Percentiles rank a stretch among this genome's conserved stretches.
Conservation (phyloP, 192 early-diverging fungal species). For the Chytriomyces confervae region DNA sequence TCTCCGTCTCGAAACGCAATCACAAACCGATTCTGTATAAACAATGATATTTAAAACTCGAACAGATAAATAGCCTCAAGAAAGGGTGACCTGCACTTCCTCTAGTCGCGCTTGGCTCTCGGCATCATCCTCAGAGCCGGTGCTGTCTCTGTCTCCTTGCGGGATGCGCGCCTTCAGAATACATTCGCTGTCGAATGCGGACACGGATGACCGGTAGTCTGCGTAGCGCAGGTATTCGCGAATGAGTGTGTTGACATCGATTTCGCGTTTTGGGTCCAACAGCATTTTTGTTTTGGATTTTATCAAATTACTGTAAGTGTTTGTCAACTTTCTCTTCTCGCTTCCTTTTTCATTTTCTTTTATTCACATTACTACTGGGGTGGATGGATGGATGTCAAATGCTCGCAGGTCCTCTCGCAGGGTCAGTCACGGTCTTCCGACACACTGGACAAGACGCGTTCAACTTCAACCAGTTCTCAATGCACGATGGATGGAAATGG, state of each 20-base stretch:
- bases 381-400: no score
- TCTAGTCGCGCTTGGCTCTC: constrained; percentile 1
- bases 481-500: constrained; percentile 86
- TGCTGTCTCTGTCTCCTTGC: neutral
- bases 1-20: constrained; percentile 54
- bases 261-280: constrained; percentile 38
- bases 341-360: neutral
- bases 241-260: constrained; percentile 38
- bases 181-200: constrained; percentile 46
- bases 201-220: constrained; percentile 39
- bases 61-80: neutral
- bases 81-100: constrained; percentile 11
- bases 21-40: constrained; percentile 43
- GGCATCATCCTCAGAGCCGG: constrained; percentile 5
- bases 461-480: constrained; percentile 90
- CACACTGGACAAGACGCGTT: constrained; percentile 94
- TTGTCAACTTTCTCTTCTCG: neutral
- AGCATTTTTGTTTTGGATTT: constrained; percentile 23
- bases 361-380: neutral
- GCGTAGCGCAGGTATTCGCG: constrained; percentile 48
- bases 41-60: constrained; percentile 3
- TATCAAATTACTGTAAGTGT: neutral
- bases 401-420: neutral
- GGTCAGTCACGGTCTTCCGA: constrained; percentile 52
- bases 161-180: constrained; percentile 35